These are phyloP conservation scores for Cryptomeria japonica DNA, from an alignment of 75 land plant genomes.

Conservation along the genomic window DNA sequence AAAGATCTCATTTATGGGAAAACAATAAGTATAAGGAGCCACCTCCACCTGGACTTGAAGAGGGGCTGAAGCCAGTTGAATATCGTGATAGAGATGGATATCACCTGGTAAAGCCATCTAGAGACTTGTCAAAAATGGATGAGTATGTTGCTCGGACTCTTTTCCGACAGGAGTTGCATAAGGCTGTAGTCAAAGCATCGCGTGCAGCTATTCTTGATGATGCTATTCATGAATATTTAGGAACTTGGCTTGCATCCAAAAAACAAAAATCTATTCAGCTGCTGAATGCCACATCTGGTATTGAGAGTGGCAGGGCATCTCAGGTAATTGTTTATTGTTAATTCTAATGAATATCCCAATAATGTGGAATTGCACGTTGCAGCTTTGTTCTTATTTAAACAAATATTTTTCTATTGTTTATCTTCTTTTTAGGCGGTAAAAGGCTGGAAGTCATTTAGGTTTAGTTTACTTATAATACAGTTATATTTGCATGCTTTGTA, in stretches of 20 bases:
- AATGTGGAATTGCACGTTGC: constrained; percentile 15
- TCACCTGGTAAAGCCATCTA: constrained; percentile 10
- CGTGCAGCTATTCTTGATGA: constrained; percentile 15
- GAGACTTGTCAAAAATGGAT: constrained; percentile 17
- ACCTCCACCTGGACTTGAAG: constrained; percentile 47
- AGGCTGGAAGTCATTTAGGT: neutral
- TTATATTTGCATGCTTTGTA: neutral
- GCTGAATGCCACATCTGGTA: neutral
- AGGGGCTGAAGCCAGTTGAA: constrained; percentile 5
- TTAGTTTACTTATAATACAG: neutral
- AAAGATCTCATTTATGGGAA: constrained; percentile 14
- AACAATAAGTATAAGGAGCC: constrained; percentile 27
- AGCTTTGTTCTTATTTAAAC: neutral
- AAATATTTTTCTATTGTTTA: constrained; percentile 5
- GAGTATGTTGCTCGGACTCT: constrained; percentile 37
- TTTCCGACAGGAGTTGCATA: constrained; percentile 53
- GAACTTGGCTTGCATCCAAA: constrained; percentile 18
- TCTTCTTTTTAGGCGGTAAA: neutral
- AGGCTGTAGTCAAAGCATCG: constrained; percentile 42
- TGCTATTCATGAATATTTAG: constrained; percentile 25
- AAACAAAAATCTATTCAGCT: constrained; percentile 1
- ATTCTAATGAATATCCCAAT: neutral
- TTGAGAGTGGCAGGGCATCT: neutral
- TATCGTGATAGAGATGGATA: constrained; percentile 8
- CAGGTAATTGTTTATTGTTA: neutral